Evolutionary conservation across 306 rosid genomes (phyloP).

Genomic region (Citrullus colocynthis): DNA sequence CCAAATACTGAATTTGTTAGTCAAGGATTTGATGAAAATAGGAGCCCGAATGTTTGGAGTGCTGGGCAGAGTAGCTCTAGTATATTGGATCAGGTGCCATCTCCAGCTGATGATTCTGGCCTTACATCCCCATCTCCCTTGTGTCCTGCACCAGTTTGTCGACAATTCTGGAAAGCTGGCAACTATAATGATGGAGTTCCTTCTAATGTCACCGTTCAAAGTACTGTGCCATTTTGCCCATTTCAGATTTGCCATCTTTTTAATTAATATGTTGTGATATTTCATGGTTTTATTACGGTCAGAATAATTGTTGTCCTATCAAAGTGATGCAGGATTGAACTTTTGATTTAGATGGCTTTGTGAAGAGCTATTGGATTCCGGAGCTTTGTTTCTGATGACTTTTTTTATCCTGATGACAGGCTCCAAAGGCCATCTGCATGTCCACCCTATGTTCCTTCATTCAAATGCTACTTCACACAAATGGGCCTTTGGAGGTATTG

Average conservation of each 20-base stretch:
- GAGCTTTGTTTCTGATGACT: background rate
- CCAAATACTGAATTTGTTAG: conserved; percentile 6
- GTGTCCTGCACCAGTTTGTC: conserved; percentile 52
- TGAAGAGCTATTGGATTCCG: background rate
- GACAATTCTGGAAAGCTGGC: conserved; percentile 96
- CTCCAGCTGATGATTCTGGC: conserved; percentile 48
- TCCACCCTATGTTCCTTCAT: conserved; percentile 87
- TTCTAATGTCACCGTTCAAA: conserved; percentile 44
- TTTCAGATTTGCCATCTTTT: background rate
- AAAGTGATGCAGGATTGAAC: background rate
- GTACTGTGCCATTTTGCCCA: conserved; percentile 26
- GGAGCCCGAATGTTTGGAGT: conserved; percentile 42
- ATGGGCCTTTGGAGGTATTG: conserved; percentile 94
- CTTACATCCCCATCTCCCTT: conserved; percentile 38
- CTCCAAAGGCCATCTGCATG: conserved; percentile 50
- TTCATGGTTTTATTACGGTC: background rate
- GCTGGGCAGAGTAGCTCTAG: conserved; percentile 47
- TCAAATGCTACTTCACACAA: conserved; percentile 97
- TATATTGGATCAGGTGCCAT: conserved; percentile 51
- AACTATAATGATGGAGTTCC: conserved; percentile 35
- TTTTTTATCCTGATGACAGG: conserved; percentile 29
- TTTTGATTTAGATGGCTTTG: background rate
- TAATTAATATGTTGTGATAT: background rate
- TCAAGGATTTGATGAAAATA: conserved; percentile 39
- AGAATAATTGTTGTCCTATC: background rate